These are phyloP conservation scores for Ganoderma multipileum DNA, from an alignment of 1,284 basidiomycete genomes.

Conservation along the genomic window DNA sequence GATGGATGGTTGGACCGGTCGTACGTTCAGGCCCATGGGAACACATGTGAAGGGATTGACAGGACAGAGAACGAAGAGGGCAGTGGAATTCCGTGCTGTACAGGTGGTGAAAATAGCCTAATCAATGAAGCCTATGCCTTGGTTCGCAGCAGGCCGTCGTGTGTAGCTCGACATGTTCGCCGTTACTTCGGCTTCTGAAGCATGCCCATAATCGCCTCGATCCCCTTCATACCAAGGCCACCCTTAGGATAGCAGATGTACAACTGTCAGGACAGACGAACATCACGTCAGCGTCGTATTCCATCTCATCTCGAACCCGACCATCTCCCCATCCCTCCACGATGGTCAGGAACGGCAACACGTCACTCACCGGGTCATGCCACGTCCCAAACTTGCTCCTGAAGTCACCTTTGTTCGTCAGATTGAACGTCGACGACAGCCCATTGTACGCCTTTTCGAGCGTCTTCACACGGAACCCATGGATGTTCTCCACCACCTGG, in stretches of 20 bases:
- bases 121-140: not conserved
- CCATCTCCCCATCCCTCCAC: not conserved
- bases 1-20: not conserved
- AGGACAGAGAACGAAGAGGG: not conserved
- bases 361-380: slow-evolving; percentile 43
- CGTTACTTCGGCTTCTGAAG: slow-evolving; percentile 43
- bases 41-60: not conserved
- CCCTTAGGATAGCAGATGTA: slow-evolving; percentile 43
- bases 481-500: slow-evolving; percentile 45
- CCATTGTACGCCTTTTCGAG: slow-evolving; percentile 55
- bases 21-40: not conserved
- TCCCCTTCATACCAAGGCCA: slow-evolving; percentile 41
- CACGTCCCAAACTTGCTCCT: slow-evolving; percentile 48
- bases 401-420: slow-evolving; percentile 54
- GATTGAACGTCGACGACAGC: slow-evolving; percentile 48
- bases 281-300: slow-evolving; percentile 14
- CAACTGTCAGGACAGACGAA: slow-evolving; percentile 28
- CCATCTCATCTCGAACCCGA: not conserved
- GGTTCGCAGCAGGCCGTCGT: not conserved
- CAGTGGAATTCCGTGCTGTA: not conserved
- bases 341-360: not conserved
- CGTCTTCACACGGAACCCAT: slow-evolving; percentile 47
- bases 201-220: slow-evolving; percentile 47
- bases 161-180: not conserved
- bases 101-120: not conserved